Conservation (phyloP, 177 flowering plant genomes). For the Vitis hybrid region DNA sequence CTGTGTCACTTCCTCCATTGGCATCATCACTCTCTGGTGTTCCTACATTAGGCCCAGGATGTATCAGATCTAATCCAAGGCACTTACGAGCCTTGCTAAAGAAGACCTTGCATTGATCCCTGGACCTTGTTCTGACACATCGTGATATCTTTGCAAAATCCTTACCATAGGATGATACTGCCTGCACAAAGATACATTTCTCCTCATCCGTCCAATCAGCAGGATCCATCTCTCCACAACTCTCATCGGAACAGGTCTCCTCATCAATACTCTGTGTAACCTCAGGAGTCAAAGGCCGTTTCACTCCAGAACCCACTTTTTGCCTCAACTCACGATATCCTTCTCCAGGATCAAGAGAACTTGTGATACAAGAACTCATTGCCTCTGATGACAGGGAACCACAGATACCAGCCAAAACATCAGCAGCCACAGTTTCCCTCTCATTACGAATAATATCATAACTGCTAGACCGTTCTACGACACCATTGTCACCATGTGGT, state of each 20-base stretch:
- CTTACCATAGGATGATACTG: conserved; percentile 74
- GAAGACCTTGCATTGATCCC: conserved; percentile 84
- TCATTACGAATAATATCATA: conserved; percentile 45
- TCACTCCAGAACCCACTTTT: conserved; percentile 31
- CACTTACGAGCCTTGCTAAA: conserved; percentile 89
- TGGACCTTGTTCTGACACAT: conserved; percentile 64
- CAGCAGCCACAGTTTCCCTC: conserved; percentile 79
- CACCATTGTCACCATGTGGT: conserved; percentile 25
- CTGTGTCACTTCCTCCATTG: conserved; percentile 71
- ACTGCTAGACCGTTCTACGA: conserved; percentile 35
- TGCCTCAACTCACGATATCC: conserved; percentile 53
- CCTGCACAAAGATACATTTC: conserved; percentile 66
- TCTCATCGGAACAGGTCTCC: conserved; percentile 89
- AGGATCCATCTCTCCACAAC: conserved; percentile 67
- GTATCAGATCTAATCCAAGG: conserved; percentile 74
- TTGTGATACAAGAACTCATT: conserved; percentile 81
- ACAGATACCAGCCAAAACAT: conserved; percentile 80
- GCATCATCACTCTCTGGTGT: conserved; percentile 42
- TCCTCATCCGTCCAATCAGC: conserved; percentile 93
- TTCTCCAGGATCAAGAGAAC: conserved; percentile 69
- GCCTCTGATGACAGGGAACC: conserved; percentile 91
- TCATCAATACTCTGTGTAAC: conserved; percentile 61
- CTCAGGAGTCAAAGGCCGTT: conserved; percentile 54
- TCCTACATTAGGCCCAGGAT: conserved; percentile 35
- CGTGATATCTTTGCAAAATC: conserved; percentile 78